Base-by-base conservation (phyloP, 73 alveolate genomes). In the Paraurostyla sp. region DNA sequence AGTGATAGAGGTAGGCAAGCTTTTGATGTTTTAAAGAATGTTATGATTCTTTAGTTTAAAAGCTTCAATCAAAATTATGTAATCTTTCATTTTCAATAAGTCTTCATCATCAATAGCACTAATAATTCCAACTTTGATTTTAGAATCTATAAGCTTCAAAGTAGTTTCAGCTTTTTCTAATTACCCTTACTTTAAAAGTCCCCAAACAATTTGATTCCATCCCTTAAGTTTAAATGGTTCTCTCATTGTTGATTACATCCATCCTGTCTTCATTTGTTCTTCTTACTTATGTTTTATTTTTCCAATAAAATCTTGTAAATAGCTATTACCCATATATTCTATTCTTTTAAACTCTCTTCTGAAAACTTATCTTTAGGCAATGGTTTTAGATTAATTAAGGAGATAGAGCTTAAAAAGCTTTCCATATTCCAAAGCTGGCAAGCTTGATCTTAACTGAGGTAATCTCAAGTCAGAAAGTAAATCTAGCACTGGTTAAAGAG, bases 391-490 rank as follows among this genome's bases (percentile, higher is more conserved):
- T 48, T 50, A 25, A 48, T 73, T 73, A 15, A 73, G 56, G 3
- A 73, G 27, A 50, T 73, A 73, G 59, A 73, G 87, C n/a, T 73
- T 45, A 29, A 73, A 73, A 25, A 73, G 29, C 27, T 48, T 73
- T 43, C 54, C 69, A 73, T 73, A 73, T 29, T 73, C 87, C 4
- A 45, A 0, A 18, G 33, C 4, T 15, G 56, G 82, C 7, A 65
- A 35, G 13, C 6, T 3, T 4, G 4, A 30, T 13, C 58, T 38
- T 40, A 36, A 6, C 23, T 16, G 7, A 15, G 7, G 42, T 1
- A 65, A 1, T 38, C 58, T 65, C 13, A 38, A 40, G 42, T 38
- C 2, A 33, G 7, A 9, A 40, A 65, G 41, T 2, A 38, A 13
- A 65, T 65, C 56, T 15, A 65, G n/a, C n/a, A n/a, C n/a, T n/a